Base-by-base conservation (phyloP, 2,329 filamentous ascomycete genomes). In the Verticillium dahliae region DNA sequence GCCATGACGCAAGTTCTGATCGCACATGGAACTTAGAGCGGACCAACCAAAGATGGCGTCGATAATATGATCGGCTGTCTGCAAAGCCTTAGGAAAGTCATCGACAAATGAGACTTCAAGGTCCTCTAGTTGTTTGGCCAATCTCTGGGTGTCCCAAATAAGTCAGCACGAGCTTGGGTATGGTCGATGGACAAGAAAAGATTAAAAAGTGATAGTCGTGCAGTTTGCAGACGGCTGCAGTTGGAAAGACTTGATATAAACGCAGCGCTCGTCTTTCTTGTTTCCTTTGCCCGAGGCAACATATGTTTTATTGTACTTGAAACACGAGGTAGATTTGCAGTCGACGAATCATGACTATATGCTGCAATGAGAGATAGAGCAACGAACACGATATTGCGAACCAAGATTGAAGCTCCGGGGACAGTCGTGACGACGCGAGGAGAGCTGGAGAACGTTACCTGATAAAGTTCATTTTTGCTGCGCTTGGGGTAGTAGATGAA, bases 401-500 rank as follows among this genome's bases (percentile, higher is more conserved):
- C 22, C 45, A 50, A 22, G 11, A 10, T 27, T 10, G 11, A 18
- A 10, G 9, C n/a, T 22, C 7, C 13, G 2, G 9, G 1, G n/a
- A 18, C 22, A 11, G 11, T 50, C 9, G 2, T 0, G 45, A 7
- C 11, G 45, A 50, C 45, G n/a, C 27, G 31, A 50, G 45, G 45
- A 50, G 7, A 22, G 22, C n/a, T 50, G 18, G 18, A 4, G 9
- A 35, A 68, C 75, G 67, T 75, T 27, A 92, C 90, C 79, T 91
- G 85, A 72, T 97, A 98, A 3, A 98, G 81, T 57, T 97, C 92
- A 67, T 92, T 94, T 72, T 94, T 95, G 73, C 89, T 88, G 61
- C 91, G 86, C 75, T 98, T 98, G 1, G 95, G 95, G 71, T 96
- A 98, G 79, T 95, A 98, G 55, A 99, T 81, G 9, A 86, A 89